Evolutionary conservation across 1,139 yeast genomes (phyloP), one percentile per base, ranked within the genome.

Genomic region (Zygosaccharomyces pseudobailii): DNA sequence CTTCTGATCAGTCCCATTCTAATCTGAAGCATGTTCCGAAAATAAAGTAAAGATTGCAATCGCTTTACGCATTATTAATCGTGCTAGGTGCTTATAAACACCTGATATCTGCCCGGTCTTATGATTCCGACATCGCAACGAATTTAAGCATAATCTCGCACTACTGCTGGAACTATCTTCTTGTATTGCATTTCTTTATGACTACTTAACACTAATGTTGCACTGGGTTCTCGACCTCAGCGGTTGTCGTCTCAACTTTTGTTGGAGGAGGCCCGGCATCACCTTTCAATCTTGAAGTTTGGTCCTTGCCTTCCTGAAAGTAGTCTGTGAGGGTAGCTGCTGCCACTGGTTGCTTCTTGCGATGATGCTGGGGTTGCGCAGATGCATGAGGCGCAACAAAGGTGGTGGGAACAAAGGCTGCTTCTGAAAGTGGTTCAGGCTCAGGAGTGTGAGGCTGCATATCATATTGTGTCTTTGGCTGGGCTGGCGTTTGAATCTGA

Each of bases 291-390:
- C 65, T 62, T 44, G 62, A 47, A 2, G 58, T 49, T 30, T 63
- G 61, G 46, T 67, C 72, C 39, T 68, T 59, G 23, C 72, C 74
- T 44, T 65, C 67, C 34, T 61, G 62, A 44, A 71, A 61, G 48
- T 69, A 71, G 40, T 67, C 71, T 38, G 59, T 47, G 59, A 70
- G 61, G 6, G 55, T 40, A 2, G 53, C 41, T 10, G 39, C 32
- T 8, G 43, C 32, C 3, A 44, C 31, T 9, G 47, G 28, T 17
- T 46, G 49, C 34, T 48, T 48, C 45, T 45, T 48, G 34, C 47
- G 46, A 35, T 41, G 43, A 7, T 40, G 41, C 40, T 44, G 41
- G 19, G 55, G 55, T 3, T 47, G 55, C n/a, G 46, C 44, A 10
- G 51, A 34, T 20, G 40, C 40, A 20, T 9, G 36, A 20, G 50